Evolutionary conservation across 768 basidiomycete species (phyloP).

Genomic region (Phaffia tasmanica): DNA sequence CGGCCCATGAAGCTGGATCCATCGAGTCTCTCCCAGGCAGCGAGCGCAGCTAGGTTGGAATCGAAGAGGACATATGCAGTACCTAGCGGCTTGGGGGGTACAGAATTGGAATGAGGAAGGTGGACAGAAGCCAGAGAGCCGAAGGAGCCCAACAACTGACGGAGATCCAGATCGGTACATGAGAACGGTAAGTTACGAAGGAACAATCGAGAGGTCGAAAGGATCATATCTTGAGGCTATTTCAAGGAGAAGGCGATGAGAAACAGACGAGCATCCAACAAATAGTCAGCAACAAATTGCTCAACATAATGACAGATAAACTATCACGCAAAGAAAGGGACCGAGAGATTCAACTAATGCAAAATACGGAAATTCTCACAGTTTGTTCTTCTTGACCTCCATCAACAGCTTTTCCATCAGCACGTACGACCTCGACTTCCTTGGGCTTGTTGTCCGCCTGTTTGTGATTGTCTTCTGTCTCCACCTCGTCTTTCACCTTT

Average conservation of each 20-base stretch:
- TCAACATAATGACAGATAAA: background rate
- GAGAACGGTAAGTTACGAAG: slow-evolving; percentile 89
- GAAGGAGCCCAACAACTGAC: slow-evolving; percentile 52
- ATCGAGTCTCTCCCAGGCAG: slow-evolving; percentile 69
- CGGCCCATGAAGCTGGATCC: slow-evolving; percentile 82
- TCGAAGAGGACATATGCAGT: slow-evolving; percentile 52
- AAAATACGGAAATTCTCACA: slow-evolving; percentile 7
- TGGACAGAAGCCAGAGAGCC: slow-evolving; percentile 58
- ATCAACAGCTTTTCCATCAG: slow-evolving; percentile 28
- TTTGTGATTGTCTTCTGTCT: slow-evolving; percentile 1
- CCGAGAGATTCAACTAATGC: background rate
- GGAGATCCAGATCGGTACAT: slow-evolving; percentile 61
- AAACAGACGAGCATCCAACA: background rate
- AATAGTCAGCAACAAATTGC: background rate
- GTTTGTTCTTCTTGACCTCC: slow-evolving; percentile 20
- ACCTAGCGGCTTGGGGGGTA: slow-evolving; percentile 48
- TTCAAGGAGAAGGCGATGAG: background rate
- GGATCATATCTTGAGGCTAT: slow-evolving; percentile 45
- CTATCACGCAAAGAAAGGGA: background rate
- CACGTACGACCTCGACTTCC: slow-evolving; percentile 46
- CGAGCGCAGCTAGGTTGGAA: slow-evolving; percentile 45
- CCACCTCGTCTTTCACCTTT: slow-evolving; percentile 14
- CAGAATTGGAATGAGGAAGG: slow-evolving; percentile 45
- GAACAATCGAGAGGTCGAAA: slow-evolving; percentile 69
- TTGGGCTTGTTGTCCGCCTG: slow-evolving; percentile 43